Base-by-base conservation (phyloP, 2,329 filamentous ascomycete genomes). In the Periconia sp. region DNA sequence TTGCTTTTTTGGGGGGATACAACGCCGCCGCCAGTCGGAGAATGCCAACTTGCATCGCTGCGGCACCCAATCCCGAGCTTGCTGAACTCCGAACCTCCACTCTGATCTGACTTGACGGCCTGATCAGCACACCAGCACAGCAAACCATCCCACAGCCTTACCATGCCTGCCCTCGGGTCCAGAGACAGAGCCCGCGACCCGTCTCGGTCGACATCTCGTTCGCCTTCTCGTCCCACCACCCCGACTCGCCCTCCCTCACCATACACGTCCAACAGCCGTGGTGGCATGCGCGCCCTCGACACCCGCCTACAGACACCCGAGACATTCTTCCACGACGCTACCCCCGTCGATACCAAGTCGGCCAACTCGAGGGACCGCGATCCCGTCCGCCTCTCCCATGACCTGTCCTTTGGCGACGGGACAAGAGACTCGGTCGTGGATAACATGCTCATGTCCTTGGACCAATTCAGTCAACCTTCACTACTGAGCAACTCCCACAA, bases 361-460 rank as follows among this genome's bases (percentile, higher is more conserved):
- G 53, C 46, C 48, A 62, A 53, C 37, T 56, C 59, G 40, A 43
- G 51, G 20, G 61, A 62, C 11, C 61, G 62, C 40, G 60, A 63
- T 45, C 51, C 47, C 19, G 54, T 66, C 48, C 65, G 70, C 47
- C 87, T 92, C 75, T 91, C 89, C 46, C 92, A 97, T 79, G 92
- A 96, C 73, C 82, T 97, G 57, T 92, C 90, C 53, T 81, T 96
- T 65, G 87, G 87, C 47, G 85, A 89, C 46, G 85, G 90, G 58
- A 91, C 90, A 41, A 86, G 93, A 62, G 91, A 96, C 69, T 97
- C 92, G 35, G 86, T 99, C 62, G 91, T 99, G 55, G 89, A 94
- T 74, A 96, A 97, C 74, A 94, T 99, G 88, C 85, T 97, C 56
- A 81, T 94, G 60, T 96, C 92, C 41, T 86, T 99, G 59, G 93